Conservation (phyloP, 163 green algal genomes). For the Chloroidium sp. region DNA sequence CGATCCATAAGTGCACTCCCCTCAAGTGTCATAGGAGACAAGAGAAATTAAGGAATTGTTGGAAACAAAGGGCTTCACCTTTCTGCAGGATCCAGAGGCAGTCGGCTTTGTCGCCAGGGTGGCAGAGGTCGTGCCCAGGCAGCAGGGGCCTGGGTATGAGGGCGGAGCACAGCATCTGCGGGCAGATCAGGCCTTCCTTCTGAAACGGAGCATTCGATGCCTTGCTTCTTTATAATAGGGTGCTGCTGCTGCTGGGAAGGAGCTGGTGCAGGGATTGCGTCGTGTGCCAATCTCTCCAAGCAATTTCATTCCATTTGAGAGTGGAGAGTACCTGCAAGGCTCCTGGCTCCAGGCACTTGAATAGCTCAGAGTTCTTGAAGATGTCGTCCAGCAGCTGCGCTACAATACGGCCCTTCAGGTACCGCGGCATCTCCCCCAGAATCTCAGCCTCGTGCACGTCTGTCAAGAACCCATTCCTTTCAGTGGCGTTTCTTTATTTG, state of each 20-base stretch:
- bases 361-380: slow-evolving; percentile 16
- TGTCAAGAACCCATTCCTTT: background rate
- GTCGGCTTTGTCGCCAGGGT: slow-evolving; percentile 35
- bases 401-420: slow-evolving; percentile 23
- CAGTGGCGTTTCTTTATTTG: no score
- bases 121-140: slow-evolving; percentile 35
- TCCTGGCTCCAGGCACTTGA: background rate
- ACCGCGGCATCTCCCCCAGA: slow-evolving; percentile 32
- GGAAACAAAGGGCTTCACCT: slow-evolving; percentile 8
- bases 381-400: slow-evolving; percentile 16
- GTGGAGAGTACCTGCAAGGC: slow-evolving; percentile 3
- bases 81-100: slow-evolving; percentile 41
- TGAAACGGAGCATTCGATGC: no score
- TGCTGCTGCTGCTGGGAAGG: no score
- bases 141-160: slow-evolving; percentile 5
- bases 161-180: no score
- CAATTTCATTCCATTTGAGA: no score
- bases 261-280: no score
- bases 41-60: background rate
- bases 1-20: background rate
- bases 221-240: no score
- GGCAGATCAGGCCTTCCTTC: no score
- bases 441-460: slow-evolving; percentile 27
- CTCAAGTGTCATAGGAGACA: background rate
- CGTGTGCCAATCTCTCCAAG: no score